Percentiles rank a stretch among this genome's conserved stretches.
Conservation (phyloP, 176 grass and related monocot species). For the Cenchrus fungigraminus region DNA sequence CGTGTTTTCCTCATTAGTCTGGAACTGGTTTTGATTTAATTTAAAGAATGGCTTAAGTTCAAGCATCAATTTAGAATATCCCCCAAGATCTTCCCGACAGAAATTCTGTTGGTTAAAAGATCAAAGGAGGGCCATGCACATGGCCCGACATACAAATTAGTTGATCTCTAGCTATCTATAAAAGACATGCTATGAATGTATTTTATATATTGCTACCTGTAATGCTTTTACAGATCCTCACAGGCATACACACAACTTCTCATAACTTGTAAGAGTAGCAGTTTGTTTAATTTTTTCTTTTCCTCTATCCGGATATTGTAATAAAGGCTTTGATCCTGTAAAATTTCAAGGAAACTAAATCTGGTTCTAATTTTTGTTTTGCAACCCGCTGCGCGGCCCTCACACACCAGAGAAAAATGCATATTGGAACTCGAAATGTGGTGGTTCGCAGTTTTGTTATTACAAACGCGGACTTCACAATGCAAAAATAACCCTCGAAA, state of each 20-base stretch:
- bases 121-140: neutral
- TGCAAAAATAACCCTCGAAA: no score
- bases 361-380: neutral
- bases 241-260: neutral
- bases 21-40: conserved; percentile 15
- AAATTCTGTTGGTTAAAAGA: conserved; percentile 30
- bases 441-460: no score
- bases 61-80: conserved; percentile 48
- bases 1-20: neutral
- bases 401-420: no score
- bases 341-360: neutral
- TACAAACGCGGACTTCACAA: no score
- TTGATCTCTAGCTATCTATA: neutral
- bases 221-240: neutral
- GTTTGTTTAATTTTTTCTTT: no score
- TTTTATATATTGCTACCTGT: neutral
- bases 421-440: no score
- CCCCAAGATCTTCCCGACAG: conserved; percentile 20
- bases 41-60: neutral
- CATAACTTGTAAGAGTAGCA: neutral
- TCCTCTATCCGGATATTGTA: neutral
- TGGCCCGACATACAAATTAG: conserved; percentile 1
- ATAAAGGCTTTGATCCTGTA: neutral
- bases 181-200: neutral
- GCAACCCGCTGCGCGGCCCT: no score